Evolutionary conservation across 768 basidiomycete genomes (phyloP).

Genomic region (Trametes sanguinea): DNA sequence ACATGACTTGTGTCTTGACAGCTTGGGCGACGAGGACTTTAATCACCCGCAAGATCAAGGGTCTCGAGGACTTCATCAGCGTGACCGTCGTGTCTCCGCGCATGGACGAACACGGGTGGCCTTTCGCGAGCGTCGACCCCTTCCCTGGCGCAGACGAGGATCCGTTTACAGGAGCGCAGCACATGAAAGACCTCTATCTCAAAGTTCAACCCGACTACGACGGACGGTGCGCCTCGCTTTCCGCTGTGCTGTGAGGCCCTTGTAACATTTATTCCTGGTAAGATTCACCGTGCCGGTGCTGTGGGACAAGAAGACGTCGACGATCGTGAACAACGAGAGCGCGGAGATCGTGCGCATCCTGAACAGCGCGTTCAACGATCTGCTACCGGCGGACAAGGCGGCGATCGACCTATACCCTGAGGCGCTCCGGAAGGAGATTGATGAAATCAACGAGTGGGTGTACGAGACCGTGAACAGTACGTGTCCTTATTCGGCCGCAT

Average conservation of each 20-base stretch:
- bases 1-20: conserved; percentile 28
- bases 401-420: conserved; percentile 81
- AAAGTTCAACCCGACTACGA: conserved; percentile 69
- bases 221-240: conserved; percentile 54
- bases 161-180: conserved; percentile 65
- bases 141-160: conserved; percentile 77
- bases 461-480: conserved; percentile 83
- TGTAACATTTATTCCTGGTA: conserved; percentile 1
- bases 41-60: conserved; percentile 89
- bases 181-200: conserved; percentile 86
- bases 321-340: conserved; percentile 95
- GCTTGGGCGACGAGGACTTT: conserved; percentile 94
- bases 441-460: conserved; percentile 82
- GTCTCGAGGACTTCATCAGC: conserved; percentile 78
- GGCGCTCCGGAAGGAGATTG: conserved; percentile 71
- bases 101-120: conserved; percentile 86
- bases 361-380: conserved; percentile 80
- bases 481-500: conserved; percentile 27
- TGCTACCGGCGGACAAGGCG: conserved; percentile 66
- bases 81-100: conserved; percentile 82
- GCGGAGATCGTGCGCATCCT: conserved; percentile 94
- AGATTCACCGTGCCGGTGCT: conserved; percentile 87
- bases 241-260: too few species aligned
- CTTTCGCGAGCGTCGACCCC: conserved; percentile 69
- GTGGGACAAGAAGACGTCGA: conserved; percentile 87